Conservation (phyloP, 306 rosid genomes). For the Ceratonia siliqua region DNA sequence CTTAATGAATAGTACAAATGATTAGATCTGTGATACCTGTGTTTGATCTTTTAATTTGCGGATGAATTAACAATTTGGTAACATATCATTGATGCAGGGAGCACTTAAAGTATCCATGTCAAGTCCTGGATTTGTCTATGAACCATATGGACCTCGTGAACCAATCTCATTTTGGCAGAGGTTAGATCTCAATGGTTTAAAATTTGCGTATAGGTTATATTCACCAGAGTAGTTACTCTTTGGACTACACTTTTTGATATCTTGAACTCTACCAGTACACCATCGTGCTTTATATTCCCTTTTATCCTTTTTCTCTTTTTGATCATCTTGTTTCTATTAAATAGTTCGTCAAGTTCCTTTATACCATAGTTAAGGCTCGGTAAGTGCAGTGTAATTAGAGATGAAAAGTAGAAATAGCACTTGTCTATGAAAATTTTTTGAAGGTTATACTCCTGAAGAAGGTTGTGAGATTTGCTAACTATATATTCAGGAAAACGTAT, state of each 20-base stretch:
- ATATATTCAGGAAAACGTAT: too few relatives aligned
- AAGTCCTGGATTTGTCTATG: conserved; percentile 88
- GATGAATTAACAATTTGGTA: too few relatives aligned
- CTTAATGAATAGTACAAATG: too few relatives aligned
- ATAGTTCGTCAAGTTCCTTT: background rate
- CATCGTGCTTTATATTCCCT: too few relatives aligned
- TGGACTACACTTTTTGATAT: background rate
- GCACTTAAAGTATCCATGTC: conserved; percentile 52
- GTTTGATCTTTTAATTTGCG: too few relatives aligned
- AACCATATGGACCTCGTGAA: conserved; percentile 84
- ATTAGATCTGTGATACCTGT: too few relatives aligned
- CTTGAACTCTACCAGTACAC: background rate
- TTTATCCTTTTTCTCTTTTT: background rate
- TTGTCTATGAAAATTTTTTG: too few relatives aligned
- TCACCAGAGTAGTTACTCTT: background rate
- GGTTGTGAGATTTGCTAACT: too few relatives aligned
- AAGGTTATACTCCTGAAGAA: too few relatives aligned
- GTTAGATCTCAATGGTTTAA: conserved; percentile 47
- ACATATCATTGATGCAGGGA: conserved; percentile 53
- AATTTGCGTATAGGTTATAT: background rate
- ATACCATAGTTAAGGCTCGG: too few relatives aligned
- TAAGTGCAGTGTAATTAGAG: too few relatives aligned
- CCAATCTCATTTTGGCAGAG: conserved; percentile 72
- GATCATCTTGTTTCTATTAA: background rate
- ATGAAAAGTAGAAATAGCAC: too few relatives aligned